Evolutionary conservation across 2,329 filamentous ascomycete genomes (phyloP).

Genomic region (Diplodia seriata): DNA sequence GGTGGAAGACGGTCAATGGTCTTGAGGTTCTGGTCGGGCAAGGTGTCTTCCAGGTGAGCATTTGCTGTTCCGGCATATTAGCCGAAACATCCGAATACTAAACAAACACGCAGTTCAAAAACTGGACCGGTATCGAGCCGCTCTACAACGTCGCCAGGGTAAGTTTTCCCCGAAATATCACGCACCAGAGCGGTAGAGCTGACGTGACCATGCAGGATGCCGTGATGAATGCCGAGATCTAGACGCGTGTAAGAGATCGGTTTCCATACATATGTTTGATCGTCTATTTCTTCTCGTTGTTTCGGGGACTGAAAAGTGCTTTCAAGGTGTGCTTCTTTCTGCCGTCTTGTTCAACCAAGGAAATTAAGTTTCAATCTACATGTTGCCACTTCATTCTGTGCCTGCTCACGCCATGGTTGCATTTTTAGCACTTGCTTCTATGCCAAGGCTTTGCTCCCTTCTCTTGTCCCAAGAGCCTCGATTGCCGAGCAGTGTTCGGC

Average conservation of each 20-base stretch:
- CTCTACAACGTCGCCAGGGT: conserved; percentile 73
- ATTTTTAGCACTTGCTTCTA: not conserved
- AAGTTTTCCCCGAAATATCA: conserved; percentile 38
- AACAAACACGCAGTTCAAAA: conserved; percentile 65
- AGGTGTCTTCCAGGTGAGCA: conserved; percentile 66
- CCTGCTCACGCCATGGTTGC: not conserved
- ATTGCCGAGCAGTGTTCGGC: not conserved
- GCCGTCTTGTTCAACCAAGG: not conserved
- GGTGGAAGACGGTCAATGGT: conserved; percentile 85
- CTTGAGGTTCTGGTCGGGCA: conserved; percentile 89
- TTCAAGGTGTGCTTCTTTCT: not conserved
- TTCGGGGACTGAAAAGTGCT: not conserved
- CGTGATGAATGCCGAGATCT: conserved; percentile 27
- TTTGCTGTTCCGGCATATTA: conserved; percentile 50
- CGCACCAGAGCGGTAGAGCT: not conserved
- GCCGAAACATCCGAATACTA: conserved; percentile 28
- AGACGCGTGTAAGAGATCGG: not conserved
- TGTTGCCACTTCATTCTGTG: conserved; percentile 1
- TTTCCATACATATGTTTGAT: not conserved
- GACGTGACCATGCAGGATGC: conserved; percentile 3
- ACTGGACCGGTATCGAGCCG: conserved; percentile 83
- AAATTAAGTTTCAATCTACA: not conserved
- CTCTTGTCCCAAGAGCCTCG: not conserved
- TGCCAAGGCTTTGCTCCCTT: not conserved
- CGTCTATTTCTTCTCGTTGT: not conserved